phyloP scores from a whole-genome alignment of 208 protist species.

The Trypanosoma lewisi region DNA sequence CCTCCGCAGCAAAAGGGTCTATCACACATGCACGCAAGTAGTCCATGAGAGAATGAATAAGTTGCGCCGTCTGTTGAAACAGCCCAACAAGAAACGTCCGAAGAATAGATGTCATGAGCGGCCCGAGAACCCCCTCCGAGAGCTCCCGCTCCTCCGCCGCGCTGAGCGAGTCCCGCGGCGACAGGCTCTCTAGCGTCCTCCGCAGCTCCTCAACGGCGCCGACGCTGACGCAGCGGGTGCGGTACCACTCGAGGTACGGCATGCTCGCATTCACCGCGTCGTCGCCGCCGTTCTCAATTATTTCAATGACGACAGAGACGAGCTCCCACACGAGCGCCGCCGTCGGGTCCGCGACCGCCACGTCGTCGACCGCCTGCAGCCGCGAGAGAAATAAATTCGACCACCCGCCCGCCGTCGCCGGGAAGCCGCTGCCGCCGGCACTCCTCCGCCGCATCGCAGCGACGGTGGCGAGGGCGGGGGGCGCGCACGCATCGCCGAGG shows the following conservation, averaged over 20 bases:
- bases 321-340: conserved; percentile 48
- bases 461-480: not conserved
- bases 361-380: conserved; percentile 20
- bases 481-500: too few relatives aligned
- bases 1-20: conserved; percentile 49
- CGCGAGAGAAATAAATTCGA: conserved; percentile 41
- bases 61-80: conserved; percentile 42
- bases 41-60: conserved; percentile 52
- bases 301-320: conserved; percentile 31
- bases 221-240: conserved; percentile 31
- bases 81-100: conserved; percentile 56
- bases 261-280: conserved; percentile 43
- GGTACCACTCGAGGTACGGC: conserved; percentile 58
- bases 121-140: conserved; percentile 38
- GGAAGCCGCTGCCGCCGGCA: not conserved
- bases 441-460: too few relatives aligned
- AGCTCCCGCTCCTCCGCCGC: conserved; percentile 16
- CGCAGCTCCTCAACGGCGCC: conserved; percentile 32
- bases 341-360: conserved; percentile 24
- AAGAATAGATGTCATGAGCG: conserved; percentile 55
- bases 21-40: conserved; percentile 34
- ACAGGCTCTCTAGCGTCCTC: conserved; percentile 20
- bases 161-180: conserved; percentile 4
- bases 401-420: conserved; percentile 20
- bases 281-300: conserved; percentile 39